A percentile compares a stretch with the other conserved stretches of the same genome.
Evolutionary conservation across 352 stramenopile species (phyloP).

Genomic region (Pythium dissotocum): DNA sequence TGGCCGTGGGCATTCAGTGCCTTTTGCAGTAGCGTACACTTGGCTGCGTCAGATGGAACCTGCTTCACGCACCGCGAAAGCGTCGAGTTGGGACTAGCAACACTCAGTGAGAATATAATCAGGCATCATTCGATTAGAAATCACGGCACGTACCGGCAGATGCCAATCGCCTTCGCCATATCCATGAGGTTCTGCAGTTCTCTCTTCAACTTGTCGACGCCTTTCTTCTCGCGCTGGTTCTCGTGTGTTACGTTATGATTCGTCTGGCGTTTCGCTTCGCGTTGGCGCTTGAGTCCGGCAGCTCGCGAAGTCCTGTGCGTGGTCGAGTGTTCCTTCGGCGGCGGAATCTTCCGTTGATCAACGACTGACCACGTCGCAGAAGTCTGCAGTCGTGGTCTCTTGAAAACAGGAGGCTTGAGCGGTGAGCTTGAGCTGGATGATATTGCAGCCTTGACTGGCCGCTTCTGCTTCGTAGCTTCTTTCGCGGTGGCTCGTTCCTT

Average conservation of each 20-base stretch:
- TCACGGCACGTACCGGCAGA: slow-evolving; percentile 9
- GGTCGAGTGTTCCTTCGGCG: too few relatives aligned
- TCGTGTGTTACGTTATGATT: too few relatives aligned
- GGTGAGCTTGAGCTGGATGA: too few relatives aligned
- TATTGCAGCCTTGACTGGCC: background rate
- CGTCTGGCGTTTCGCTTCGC: too few relatives aligned
- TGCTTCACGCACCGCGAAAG: background rate
- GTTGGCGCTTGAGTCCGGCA: too few relatives aligned
- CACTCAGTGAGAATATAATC: background rate
- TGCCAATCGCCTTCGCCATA: background rate
- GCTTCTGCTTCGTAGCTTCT: background rate
- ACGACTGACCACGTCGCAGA: background rate
- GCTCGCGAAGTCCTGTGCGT: too few relatives aligned
- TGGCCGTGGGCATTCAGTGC: background rate
- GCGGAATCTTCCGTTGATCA: too few relatives aligned
- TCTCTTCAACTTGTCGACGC: background rate
- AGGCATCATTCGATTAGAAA: background rate
- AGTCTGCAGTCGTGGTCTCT: background rate
- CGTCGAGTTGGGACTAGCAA: slow-evolving; percentile 10
- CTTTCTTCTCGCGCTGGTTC: background rate
- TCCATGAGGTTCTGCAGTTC: slow-evolving; percentile 5
- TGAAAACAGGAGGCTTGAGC: background rate
- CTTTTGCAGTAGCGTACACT: background rate
- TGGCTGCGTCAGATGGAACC: background rate
- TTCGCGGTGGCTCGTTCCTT: background rate